Evolutionary conservation across 2,329 filamentous ascomycete genomes (phyloP).

Genomic region (Pseudocercospora cruenta): DNA sequence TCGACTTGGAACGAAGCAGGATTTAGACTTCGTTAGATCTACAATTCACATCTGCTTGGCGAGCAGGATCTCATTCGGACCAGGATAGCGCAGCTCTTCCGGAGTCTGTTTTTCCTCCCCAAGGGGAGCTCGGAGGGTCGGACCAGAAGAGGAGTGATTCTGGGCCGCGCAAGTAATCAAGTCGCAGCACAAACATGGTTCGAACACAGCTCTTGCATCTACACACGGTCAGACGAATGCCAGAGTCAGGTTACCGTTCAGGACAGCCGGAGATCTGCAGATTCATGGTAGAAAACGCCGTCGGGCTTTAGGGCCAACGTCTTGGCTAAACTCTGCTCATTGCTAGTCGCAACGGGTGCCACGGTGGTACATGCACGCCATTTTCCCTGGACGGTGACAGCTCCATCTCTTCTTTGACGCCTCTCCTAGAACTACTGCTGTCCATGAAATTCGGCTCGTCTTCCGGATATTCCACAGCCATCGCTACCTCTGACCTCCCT

Average conservation of each 20-base stretch:
- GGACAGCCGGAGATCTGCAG: conserved; percentile 5
- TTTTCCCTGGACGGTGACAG: not conserved
- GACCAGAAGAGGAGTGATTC: not conserved
- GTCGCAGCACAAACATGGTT: not conserved
- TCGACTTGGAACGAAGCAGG: not conserved
- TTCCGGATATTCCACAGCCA: not conserved
- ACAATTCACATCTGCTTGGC: not conserved
- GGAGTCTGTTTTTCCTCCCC: not conserved
- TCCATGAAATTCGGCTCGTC: conserved; percentile 3
- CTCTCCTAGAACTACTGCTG: not conserved
- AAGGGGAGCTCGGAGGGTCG: not conserved
- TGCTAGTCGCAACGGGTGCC: conserved; percentile 5
- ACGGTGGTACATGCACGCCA: not conserved
- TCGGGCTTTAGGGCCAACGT: not conserved
- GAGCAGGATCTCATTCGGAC: not conserved
- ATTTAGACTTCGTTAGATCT: conserved; percentile 2
- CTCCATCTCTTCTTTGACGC: conserved; percentile 7
- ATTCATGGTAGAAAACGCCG: not conserved
- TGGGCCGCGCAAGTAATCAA: not conserved
- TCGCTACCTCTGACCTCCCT: conserved; percentile 11
- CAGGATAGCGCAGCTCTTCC: not conserved
- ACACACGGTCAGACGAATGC: not conserved
- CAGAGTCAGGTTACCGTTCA: not conserved
- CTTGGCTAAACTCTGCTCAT: conserved; percentile 9
- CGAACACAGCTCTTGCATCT: not conserved